phyloP scores from a whole-genome alignment of 2,329 filamentous ascomycete genomes.

The Phaeosphaeria sp. region DNA sequence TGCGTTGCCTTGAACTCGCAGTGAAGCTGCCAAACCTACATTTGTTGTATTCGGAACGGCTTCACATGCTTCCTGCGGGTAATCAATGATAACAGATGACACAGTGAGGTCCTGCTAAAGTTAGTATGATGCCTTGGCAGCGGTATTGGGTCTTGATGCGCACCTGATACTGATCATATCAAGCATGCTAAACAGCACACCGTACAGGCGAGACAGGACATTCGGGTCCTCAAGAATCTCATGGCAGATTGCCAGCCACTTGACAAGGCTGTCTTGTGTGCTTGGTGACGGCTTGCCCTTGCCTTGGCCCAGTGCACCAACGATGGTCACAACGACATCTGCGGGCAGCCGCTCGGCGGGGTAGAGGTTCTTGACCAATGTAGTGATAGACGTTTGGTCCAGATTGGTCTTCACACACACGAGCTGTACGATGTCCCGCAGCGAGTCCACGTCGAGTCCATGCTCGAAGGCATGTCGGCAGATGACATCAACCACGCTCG shows the following conservation, averaged over 20 bases:
- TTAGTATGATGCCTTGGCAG: constrained; percentile 25
- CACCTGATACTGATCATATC: constrained; percentile 79
- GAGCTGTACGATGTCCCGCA: constrained; percentile 71
- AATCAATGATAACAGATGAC: constrained; percentile 79
- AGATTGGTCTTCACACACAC: constrained; percentile 71
- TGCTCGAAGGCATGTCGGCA: constrained; percentile 69
- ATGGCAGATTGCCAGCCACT: constrained; percentile 80
- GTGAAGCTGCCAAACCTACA: constrained; percentile 48
- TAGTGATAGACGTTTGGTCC: constrained; percentile 76
- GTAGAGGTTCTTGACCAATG: constrained; percentile 76
- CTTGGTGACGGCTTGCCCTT: constrained; percentile 74
- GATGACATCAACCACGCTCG: constrained; percentile 69
- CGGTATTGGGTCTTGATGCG: constrained; percentile 20
- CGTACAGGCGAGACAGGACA: constrained; percentile 73
- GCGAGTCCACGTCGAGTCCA: constrained; percentile 68
- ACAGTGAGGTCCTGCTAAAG: constrained; percentile 58
- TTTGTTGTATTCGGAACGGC: constrained; percentile 79
- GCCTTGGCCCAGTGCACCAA: constrained; percentile 79
- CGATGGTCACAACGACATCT: constrained; percentile 67
- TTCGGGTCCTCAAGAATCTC: constrained; percentile 70
- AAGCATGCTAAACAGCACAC: constrained; percentile 79
- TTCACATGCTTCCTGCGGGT: constrained; percentile 84
- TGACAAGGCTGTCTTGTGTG: constrained; percentile 74
- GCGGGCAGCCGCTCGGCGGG: constrained; percentile 70
- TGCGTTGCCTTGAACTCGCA: neutral